Evolutionary conservation across 2,329 filamentous ascomycete species (phyloP).

Genomic region (Phaeophleospora eucalypticola): DNA sequence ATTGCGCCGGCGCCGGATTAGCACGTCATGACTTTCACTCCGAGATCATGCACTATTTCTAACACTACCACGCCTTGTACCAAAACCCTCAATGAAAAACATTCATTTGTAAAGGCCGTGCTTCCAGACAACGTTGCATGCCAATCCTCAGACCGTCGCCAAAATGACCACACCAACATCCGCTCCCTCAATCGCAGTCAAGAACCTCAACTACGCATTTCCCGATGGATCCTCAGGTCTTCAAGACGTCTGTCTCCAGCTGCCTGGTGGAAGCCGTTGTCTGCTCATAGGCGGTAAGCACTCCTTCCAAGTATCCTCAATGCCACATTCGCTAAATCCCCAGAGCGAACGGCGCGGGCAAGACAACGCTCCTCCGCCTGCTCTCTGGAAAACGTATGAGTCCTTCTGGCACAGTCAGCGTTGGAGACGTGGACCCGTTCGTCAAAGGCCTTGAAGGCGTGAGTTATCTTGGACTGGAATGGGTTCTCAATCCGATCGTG

Average conservation of each 20-base stretch:
- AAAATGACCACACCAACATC: conserved; percentile 27
- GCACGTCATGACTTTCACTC: too few relatives aligned
- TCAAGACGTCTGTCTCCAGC: conserved; percentile 64
- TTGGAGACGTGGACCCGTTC: conserved; percentile 88
- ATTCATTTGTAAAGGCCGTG: too few relatives aligned
- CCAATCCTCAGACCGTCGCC: neutral
- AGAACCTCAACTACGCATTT: conserved; percentile 80
- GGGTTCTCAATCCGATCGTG: conserved; percentile 96
- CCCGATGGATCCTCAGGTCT: conserved; percentile 80
- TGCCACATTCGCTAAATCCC: conserved; percentile 28
- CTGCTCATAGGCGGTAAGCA: conserved; percentile 76
- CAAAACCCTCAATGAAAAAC: too few relatives aligned
- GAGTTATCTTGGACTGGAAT: conserved; percentile 94
- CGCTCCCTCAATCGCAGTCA: conserved; percentile 64
- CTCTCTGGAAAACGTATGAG: conserved; percentile 93
- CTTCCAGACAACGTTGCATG: neutral
- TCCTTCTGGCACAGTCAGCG: conserved; percentile 66
- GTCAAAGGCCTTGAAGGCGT: conserved; percentile 85
- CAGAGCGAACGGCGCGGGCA: conserved; percentile 86
- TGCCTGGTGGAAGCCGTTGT: conserved; percentile 80
- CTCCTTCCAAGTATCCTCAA: neutral
- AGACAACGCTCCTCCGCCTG: conserved; percentile 92
- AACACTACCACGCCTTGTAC: too few relatives aligned
- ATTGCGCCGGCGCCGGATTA: too few relatives aligned
- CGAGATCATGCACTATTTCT: too few relatives aligned